Conservation (phyloP, 2,329 filamentous ascomycete genomes). For the Arthroderma sp. region DNA sequence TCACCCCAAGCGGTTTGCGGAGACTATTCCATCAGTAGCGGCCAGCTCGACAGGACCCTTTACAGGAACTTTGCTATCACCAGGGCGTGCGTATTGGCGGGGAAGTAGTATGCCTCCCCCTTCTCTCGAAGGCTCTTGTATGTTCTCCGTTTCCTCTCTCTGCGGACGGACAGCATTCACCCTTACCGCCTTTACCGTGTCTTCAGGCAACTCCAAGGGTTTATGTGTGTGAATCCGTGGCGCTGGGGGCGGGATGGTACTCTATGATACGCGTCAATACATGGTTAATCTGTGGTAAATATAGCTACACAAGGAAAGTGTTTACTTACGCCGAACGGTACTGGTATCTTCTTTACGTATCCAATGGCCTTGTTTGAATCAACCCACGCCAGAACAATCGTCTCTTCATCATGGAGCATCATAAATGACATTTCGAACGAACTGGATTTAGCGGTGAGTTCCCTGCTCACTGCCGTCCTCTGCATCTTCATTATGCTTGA, state of each 20-base stretch:
- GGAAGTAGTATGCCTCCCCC: too few species aligned
- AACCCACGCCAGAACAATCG: constrained; percentile 29
- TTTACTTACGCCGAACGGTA: constrained; percentile 9
- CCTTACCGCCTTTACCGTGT: background rate
- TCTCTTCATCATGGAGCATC: constrained; percentile 25
- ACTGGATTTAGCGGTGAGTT: constrained; percentile 26
- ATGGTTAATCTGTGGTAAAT: too few species aligned
- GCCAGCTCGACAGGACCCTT: constrained; percentile 4
- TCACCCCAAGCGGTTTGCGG: background rate
- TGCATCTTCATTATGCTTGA: constrained; percentile 27
- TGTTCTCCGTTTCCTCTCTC: background rate
- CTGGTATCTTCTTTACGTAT: constrained; percentile 16
- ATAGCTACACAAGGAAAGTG: background rate
- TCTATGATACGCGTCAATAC: too few species aligned
- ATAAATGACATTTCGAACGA: constrained; percentile 29
- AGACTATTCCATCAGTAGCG: constrained; percentile 5
- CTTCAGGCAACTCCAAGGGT: background rate
- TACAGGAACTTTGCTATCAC: too few species aligned
- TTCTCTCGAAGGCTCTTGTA: too few species aligned
- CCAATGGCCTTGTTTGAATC: constrained; percentile 22
- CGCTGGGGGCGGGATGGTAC: background rate
- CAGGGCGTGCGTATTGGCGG: too few species aligned
- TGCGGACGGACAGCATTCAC: background rate
- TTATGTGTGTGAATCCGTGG: background rate
- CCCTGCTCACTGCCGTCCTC: constrained; percentile 23